Evolutionary conservation across 257 asterid species (phyloP).

Genomic region (Capsicum pubescens): DNA sequence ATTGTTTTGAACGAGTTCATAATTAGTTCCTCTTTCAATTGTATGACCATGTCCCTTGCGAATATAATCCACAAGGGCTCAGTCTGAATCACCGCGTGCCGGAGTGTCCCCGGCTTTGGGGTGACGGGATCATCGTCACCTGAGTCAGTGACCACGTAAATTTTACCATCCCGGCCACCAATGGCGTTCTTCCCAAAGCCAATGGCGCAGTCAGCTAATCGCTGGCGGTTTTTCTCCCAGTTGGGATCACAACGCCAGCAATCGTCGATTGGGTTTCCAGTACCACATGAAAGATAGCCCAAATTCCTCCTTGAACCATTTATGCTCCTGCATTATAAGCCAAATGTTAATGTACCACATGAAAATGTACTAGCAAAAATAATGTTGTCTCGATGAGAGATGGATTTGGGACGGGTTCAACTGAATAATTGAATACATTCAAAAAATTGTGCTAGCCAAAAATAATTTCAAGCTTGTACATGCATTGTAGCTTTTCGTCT

Average conservation of each 20-base stretch:
- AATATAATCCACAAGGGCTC: constrained; percentile 82
- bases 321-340: constrained; percentile 56
- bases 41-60: constrained; percentile 76
- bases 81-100: constrained; percentile 65
- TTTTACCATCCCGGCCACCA: constrained; percentile 68
- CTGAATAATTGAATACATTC: not conserved
- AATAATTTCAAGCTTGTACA: no score
- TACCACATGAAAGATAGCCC: constrained; percentile 69
- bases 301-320: constrained; percentile 69
- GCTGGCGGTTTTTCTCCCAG: constrained; percentile 73
- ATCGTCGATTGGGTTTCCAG: constrained; percentile 83
- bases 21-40: constrained; percentile 73
- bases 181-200: constrained; percentile 81
- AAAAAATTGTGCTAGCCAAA: not conserved
- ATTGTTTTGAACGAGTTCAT: constrained; percentile 88
- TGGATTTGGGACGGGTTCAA: not conserved
- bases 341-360: not conserved
- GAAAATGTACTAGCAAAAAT: not conserved
- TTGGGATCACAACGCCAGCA: constrained; percentile 82
- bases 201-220: constrained; percentile 71
- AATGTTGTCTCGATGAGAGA: not conserved
- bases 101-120: constrained; percentile 78
- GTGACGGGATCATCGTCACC: constrained; percentile 54
- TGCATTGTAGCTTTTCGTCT: not conserved
- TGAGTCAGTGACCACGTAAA: constrained; percentile 69